Evolutionary conservation across 2,329 filamentous ascomycete species (phyloP).

Genomic region (Aspergillus phoenicis): DNA sequence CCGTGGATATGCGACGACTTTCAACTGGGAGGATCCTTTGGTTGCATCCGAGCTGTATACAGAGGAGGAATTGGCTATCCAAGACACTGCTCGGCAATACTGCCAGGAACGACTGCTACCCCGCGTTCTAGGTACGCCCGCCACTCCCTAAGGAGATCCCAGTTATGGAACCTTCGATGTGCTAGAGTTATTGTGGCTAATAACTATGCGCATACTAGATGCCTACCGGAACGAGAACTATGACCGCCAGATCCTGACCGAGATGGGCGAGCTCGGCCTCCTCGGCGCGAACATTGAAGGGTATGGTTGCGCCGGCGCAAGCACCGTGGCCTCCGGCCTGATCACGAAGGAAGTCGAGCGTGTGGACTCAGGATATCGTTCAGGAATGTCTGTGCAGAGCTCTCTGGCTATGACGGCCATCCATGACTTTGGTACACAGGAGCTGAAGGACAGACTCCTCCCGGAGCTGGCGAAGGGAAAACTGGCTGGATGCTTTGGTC

Average conservation of each 20-base stretch:
- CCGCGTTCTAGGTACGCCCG: constrained; percentile 73
- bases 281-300: constrained; percentile 84
- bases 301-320: constrained; percentile 85
- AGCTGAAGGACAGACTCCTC: constrained; percentile 83
- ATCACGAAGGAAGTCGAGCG: constrained; percentile 90
- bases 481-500: constrained; percentile 79
- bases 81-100: constrained; percentile 88
- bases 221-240: constrained; percentile 86
- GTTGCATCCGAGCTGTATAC: constrained; percentile 74
- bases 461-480: constrained; percentile 81
- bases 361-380: constrained; percentile 88
- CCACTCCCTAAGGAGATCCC: background rate
- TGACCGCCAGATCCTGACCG: constrained; percentile 79
- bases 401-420: constrained; percentile 94
- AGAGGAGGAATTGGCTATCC: constrained; percentile 86
- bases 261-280: constrained; percentile 92
- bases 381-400: constrained; percentile 90
- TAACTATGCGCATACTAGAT: constrained; percentile 53
- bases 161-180: background rate
- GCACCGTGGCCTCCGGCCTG: constrained; percentile 82
- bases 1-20: constrained; percentile 50
- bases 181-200: background rate
- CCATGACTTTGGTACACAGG: constrained; percentile 79
- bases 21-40: constrained; percentile 93
- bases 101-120: constrained; percentile 89